Evolutionary conservation across 768 basidiomycete genomes (phyloP), one percentile per base, ranked within the genome.

Genomic region (Trametes coccinea): DNA sequence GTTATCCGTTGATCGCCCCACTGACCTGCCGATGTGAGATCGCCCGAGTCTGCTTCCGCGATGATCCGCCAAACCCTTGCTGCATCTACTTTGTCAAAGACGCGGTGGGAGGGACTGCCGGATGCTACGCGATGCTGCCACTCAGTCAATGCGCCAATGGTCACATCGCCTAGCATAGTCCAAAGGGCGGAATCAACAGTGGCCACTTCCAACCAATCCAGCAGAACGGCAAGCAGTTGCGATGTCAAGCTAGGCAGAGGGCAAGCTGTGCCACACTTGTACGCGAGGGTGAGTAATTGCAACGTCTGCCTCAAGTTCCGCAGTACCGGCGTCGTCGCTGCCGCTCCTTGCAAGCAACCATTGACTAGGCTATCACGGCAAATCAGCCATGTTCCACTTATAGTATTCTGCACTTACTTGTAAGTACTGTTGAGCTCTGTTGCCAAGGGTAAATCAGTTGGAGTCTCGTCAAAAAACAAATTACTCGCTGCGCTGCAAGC

Each of bases 11-110:
- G 22, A 22, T 22, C 22, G 22, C 22, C 22, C 22, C 22, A 22
- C 81, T 74, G 57, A 85, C 83, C 78, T 4, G 77, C 77, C 8
- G 78, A 65, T 37, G 72, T 66, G 16, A 84, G 74, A 50, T 80
- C 69, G 13, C 63, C 65, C 22, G 68, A 61, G 40, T 67, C 63
- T 0, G 64, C 59, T 7, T 69, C 65, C 52, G 75, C 59, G 4
- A 73, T 72, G 2, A 82, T 52, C 41, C 59, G 66, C 80, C 79
- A 81, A 39, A 84, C 50, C 14, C 65, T 63, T 22, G 78, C 41
- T 43, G 41, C 75, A 16, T 73, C 73, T 10, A 29, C 27, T 13
- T 5, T 11, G 11, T 16, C 75, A 69, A 56, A 64, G 64, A 3
- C 50, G 41, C 27, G 8, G 31, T 2, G 11, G 43, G 7, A 52